Base-by-base conservation (phyloP, 176 grass and related monocot species). In the Ensete ventricosum region DNA sequence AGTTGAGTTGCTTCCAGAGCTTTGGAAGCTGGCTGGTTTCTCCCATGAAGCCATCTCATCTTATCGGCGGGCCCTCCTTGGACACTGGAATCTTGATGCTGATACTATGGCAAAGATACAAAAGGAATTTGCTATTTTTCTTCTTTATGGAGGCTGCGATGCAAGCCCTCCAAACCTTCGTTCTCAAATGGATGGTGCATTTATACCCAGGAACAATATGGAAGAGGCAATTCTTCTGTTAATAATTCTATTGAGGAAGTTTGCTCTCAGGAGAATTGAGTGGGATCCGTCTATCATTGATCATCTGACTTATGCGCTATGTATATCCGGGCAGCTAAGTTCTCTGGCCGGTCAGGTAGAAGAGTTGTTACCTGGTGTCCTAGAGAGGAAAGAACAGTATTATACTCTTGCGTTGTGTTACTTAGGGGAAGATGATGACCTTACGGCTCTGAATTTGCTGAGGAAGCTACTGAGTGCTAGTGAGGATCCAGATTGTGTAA, bases 191-290 rank as follows among this genome's bases (percentile, higher is more conserved):
- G 96, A 90, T 66, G 83, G 88, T 82, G 89, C 86, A 13, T 95
- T 94, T 85, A 86, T 95, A 68, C 96, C 96, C 72, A 84, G 51
- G 59, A 99, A 99, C 55, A 99, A 95, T 83, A 84, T 81, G 53
- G 96, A 99, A 88, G 96, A 99, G 71, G 96, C 96, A 75, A 87
- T 85, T 89, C 86, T 99, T 83, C 80, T 99, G 75, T 76, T 99
- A 74, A 83, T 91, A 75, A 87, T 99, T 91, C 84, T 99, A 13
- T 73, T 91, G 86, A 89, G 88, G 64, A 99, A 93, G 67, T 93
- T 85, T 78, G 80, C 88, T 87, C 88, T 86, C 16, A 89, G 85
- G 76, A 86, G 81, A 83, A 78, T 99, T 79, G 76, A 87, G 69
- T 66, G 81, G 86, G 95, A 99, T 54, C 80, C 80, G 52, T 89